Evolutionary conservation across 192 early-diverging fungal species (phyloP), one percentile per base, ranked within the genome.

Genomic region (Jimgerdemannia lactiflua): DNA sequence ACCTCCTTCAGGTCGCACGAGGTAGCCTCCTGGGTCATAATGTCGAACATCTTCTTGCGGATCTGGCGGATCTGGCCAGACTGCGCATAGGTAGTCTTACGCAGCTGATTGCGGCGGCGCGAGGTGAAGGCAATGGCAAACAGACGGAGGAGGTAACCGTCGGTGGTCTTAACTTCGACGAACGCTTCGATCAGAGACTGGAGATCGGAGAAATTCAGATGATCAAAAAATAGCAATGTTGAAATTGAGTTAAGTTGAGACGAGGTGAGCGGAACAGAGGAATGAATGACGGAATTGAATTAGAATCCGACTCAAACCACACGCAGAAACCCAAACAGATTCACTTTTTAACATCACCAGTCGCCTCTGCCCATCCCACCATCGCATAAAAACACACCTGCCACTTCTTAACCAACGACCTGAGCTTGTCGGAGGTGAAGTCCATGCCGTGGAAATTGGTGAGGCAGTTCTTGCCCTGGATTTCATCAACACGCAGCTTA

Each of bases 381-480:
- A 29, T 59, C 49, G 8, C 49, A 59, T 6, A 2, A 59, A 59
- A 59, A 59, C 49, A 59, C 49, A 59, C 49, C 88, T 99, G 96
- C 97, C 97, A 97, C 94, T 99, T 99, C 93, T 96, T 96, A 81
- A 99, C 94, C 80, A 99, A 88, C 83, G 96, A 98, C 82, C 97
- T 94, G 86, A 99, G 93, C 95, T 99, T 99, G 92, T 99, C 98
- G 73, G 95, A 94, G 86, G 98, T 98, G 88, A 99, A 96, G 89
- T 95, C 94, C 97, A 99, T 98, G 81, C 97, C 92, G 92, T 99
- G 92, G 92, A 99, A 99, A 93, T 97, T 97, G 93, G 98, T 99
- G 74, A 99, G 92, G 89, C 94, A 95, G 94, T 96, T 98, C 89
- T 94, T 95, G 82, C 98, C 98, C 78, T 93, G 91, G 82, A 99